Percentiles rank a stretch among this genome's conserved stretches.
These are phyloP conservation scores for Chimonanthus praecox DNA, from an alignment of 164 flowering plant genomes.

Conservation along the genomic window DNA sequence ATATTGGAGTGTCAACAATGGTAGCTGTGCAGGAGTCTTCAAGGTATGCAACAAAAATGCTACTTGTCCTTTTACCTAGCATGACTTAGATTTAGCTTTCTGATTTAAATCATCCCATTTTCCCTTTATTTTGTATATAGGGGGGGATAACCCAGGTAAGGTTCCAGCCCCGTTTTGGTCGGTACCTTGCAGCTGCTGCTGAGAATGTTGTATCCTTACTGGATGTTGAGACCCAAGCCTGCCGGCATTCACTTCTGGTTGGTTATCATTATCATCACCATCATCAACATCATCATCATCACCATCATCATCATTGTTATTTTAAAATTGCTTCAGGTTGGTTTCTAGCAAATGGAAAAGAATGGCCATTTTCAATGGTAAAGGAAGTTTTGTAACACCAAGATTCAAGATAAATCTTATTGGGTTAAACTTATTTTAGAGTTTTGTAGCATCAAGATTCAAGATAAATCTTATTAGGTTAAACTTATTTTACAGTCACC, in stretches of 20 bases:
- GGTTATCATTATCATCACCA: neutral
- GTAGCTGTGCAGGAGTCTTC: constrained; percentile 52
- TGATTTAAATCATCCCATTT: neutral
- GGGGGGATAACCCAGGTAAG: constrained; percentile 60
- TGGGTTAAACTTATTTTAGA: too few relatives aligned
- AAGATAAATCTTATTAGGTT: too few relatives aligned
- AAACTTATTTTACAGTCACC: too few relatives aligned
- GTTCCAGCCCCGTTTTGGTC: constrained; percentile 67
- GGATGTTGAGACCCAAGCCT: constrained; percentile 69
- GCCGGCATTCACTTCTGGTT: constrained; percentile 56
- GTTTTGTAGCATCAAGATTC: too few relatives aligned
- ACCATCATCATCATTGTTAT: too few relatives aligned
- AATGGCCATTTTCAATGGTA: neutral
- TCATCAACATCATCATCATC: too few relatives aligned
- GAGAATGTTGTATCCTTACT: constrained; percentile 56
- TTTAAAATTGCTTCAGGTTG: constrained; percentile 41
- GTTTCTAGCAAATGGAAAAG: neutral
- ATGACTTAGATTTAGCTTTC: too few relatives aligned
- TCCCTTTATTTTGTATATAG: constrained; percentile 21
- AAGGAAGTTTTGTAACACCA: neutral
- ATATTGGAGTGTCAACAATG: constrained; percentile 76
- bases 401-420: too few relatives aligned
- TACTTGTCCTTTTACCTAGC: neutral
- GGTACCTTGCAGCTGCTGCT: constrained; percentile 64
- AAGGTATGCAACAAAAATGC: constrained; percentile 38